Evolutionary conservation across 345 rosid species (phyloP), one percentile per base, ranked within the genome.

Genomic region (Schrenkiella parvula): DNA sequence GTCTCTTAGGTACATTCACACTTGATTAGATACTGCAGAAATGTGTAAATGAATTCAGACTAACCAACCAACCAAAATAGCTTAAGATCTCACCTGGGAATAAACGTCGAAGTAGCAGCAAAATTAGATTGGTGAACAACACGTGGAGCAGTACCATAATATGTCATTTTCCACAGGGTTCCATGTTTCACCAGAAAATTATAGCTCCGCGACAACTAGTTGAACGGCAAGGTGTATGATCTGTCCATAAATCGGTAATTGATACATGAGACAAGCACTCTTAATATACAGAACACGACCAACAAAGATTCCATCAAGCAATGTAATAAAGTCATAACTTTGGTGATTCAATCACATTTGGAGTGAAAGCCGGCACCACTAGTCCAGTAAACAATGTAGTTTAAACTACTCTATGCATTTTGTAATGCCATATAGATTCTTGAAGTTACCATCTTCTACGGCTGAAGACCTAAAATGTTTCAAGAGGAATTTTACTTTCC

Each of bases 151-250:
- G 85, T 79, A 75, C 89, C 98, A 71, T 95, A 95, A 72, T 95
- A 92, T 15, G 98, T 82, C 88, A 95, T 83, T 65, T 80, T 90
- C 98, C 99, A 95, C 50, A 95, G 72, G 6, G 96, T 77, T 44
- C 90, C 95, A 47, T 95, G 98, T 64, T 95, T 95, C 44, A 95
- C 98, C 80, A 95, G 71, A 82, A 95, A 95, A 65, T 87, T 95
- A 68, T 95, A 95, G 87, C 95, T 95, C 69, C 90, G 84, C 4
- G 99, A 98, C 63, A 95, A 79, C 73, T 95, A 98, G 78, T 95
- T 92, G 75, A 95, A 95, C 3, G 99, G 99, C 99, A 95, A 21
- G 99, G 99, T 0, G 98, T 92, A 76, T 95, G 99, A 71, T 91
- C 99, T 21, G 99, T 72, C 99, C 98, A 95, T 61, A 95, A 84